Evolutionary conservation across 805 yeast species (phyloP), one percentile per base, ranked within the genome.

Genomic region (Cyberlindnera japonica): DNA sequence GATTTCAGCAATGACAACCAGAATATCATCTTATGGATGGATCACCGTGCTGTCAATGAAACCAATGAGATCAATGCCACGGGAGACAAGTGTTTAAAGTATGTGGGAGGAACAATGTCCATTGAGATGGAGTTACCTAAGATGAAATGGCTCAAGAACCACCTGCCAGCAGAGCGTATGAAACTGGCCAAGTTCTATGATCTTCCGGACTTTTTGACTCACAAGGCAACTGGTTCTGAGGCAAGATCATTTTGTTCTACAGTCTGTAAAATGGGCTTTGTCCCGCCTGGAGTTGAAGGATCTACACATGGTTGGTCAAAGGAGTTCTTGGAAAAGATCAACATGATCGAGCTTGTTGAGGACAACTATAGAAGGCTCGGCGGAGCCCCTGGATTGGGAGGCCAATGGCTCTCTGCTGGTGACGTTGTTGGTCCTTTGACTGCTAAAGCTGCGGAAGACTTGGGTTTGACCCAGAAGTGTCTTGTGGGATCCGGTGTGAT

Each of bases 121-220:
- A 84, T 93, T 56, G 99, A 91, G 64, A 93, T 93, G 98, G 98
- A 93, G 60, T 72, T 93, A 50, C 99, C 99, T 46, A 93, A 93
- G 65, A 89, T 88, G 67, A 85, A 86, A 67, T 93, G 99, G 99
- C 74, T 93, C 57, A 91, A 91, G 61, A 81, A 84, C 61, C 72
- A 93, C 63, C 66, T 89, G 69, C 85, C 95, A 4, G 65, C 67
- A 24, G 77, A 69, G 13, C 63, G 65, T 40, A 84, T 87, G 61
- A 58, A 62, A 6, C 54, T 67, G 22, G 76, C 83, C 53, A 83
- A 87, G 66, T 93, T 93, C 63, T 91, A 88, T 61, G 99, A 93
- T 62, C 74, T 93, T 50, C 85, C 95, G 4, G 99, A 93, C 63
- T 93, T 70, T 62, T 72, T 93, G 57, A 91, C 97, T 14, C 95